Percentiles rank a stretch among this genome's conserved stretches.
phyloP scores from a whole-genome alignment of 2,329 filamentous ascomycete species.

The Xylaria sp. region DNA sequence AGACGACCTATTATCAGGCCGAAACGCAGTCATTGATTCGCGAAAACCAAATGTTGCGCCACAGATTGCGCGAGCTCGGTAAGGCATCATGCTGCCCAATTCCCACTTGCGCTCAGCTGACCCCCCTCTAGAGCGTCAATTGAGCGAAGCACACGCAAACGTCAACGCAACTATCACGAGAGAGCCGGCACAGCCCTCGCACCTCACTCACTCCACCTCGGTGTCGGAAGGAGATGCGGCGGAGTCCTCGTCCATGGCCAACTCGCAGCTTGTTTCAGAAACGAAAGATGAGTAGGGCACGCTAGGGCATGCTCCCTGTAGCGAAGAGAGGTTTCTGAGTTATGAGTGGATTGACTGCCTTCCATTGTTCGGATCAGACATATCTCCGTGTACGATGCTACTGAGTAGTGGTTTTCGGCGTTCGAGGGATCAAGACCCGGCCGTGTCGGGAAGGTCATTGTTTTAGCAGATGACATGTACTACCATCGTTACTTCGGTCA shows the following conservation, averaged over 20 bases:
- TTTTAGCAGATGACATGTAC: constrained; percentile 25
- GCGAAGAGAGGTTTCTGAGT: neutral
- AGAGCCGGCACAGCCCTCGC: constrained; percentile 61
- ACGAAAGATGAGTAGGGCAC: constrained; percentile 42
- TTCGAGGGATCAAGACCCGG: neutral
- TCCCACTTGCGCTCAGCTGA: constrained; percentile 28
- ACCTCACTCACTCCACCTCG: constrained; percentile 59
- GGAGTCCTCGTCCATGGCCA: constrained; percentile 23
- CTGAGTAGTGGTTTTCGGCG: neutral
- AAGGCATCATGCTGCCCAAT: constrained; percentile 29
- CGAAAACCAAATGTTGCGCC: constrained; percentile 85
- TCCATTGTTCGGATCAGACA: neutral
- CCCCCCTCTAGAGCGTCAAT: constrained; percentile 58
- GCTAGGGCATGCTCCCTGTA: neutral
- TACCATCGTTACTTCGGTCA: constrained; percentile 18
- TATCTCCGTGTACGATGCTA: neutral
- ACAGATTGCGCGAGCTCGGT: constrained; percentile 79
- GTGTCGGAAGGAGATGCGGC: constrained; percentile 53
- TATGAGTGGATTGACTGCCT: neutral
- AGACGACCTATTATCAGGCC: constrained; percentile 82
- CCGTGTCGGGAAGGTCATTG: neutral
- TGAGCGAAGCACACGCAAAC: constrained; percentile 55
- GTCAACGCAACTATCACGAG: constrained; percentile 51
- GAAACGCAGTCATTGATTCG: constrained; percentile 81
- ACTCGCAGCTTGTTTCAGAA: constrained; percentile 36